Base-by-base conservation (phyloP, 164 flowering plant genomes). In the Sextonia rubra region DNA sequence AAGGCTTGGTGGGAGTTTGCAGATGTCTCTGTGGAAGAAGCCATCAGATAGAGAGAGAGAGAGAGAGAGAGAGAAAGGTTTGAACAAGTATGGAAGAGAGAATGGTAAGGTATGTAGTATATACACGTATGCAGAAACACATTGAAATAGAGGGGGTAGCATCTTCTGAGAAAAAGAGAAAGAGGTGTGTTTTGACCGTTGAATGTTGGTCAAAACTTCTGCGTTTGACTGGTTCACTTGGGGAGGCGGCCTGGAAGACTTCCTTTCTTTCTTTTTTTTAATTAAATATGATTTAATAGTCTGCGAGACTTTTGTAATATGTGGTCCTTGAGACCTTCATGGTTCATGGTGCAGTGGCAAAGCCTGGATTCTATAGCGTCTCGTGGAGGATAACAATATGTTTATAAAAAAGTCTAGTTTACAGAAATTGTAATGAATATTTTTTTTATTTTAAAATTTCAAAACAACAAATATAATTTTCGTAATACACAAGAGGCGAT, bases 21-120 rank as follows among this genome's bases (percentile, higher is more conserved):
- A 0, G 83, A 78, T 15, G 85, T 81, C 64, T 77, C 83, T 14
- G 80, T 58, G 17, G 86, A 81, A 68, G 86, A 78, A 15, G 83
- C 83, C 86, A 83, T 82, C 30, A 24, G 68, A 65, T 60, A 73
- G 74, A 70, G 60, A 66, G n/a, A 25, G 47, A 61, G 27, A 69
- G 63, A 74, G 71, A 73, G 47, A 52, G 55, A 64, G 55, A 66
- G 3, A 17, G 17, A 9, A 26, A 37, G 25, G 52, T 44, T 55
- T 25, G 77, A 22, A 61, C 3, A 37, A 73, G n/a, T 44, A 37
- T 25, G 47, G 66, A 62, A 52, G 26, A 47, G 23, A 6, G 47
- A 58, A 12, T 18, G 47, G 14, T 23, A 20, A 29, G 17, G 68
- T 56, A 32, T 72, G 14, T 25, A 60, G 71, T 29, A 23, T 47